A percentile compares a stretch with the other conserved stretches of the same genome.
These are phyloP conservation scores for Ophiostoma ips DNA, from an alignment of 2,329 filamentous ascomycete species.

Conservation along the genomic window DNA sequence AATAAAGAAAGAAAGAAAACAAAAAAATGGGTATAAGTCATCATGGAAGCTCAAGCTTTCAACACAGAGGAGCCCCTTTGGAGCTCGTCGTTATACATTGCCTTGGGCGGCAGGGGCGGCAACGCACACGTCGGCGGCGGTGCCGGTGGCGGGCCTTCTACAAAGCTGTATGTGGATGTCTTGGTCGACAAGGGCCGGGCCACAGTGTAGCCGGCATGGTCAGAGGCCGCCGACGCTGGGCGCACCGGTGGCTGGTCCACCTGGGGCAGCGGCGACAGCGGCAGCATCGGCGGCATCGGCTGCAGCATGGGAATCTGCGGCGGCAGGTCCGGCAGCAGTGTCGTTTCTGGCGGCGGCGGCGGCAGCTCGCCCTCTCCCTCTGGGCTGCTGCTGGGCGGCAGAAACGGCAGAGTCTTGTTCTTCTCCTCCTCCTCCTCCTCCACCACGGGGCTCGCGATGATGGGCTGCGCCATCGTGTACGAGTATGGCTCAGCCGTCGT, in stretches of 20 bases:
- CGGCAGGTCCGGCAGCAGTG: not conserved
- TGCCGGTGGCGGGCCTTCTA: slow-evolving; percentile 37
- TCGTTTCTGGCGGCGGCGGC: too few species aligned
- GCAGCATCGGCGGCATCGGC: not conserved
- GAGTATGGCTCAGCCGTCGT: not conserved
- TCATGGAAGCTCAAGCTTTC: too few species aligned
- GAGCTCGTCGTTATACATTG: not conserved
- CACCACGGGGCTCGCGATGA: too few species aligned
- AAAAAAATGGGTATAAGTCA: too few species aligned
- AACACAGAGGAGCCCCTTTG: too few species aligned
- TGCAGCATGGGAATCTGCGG: not conserved
- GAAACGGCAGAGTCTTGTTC: too few species aligned
- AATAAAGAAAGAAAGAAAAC: too few species aligned
- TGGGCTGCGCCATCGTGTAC: too few species aligned
- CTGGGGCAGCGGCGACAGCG: not conserved
- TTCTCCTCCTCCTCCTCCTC: too few species aligned
- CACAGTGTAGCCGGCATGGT: not conserved
- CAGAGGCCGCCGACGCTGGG: not conserved
- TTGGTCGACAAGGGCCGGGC: not conserved
- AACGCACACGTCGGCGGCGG: slow-evolving; percentile 42
- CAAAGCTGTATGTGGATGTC: not conserved
- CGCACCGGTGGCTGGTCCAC: not conserved
- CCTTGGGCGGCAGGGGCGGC: slow-evolving; percentile 26
- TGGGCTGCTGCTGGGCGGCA: too few species aligned
- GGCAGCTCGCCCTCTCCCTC: too few species aligned